Evolutionary conservation across 2,329 filamentous ascomycete species (phyloP).

Genomic region (Pseudocercospora crystallina): DNA sequence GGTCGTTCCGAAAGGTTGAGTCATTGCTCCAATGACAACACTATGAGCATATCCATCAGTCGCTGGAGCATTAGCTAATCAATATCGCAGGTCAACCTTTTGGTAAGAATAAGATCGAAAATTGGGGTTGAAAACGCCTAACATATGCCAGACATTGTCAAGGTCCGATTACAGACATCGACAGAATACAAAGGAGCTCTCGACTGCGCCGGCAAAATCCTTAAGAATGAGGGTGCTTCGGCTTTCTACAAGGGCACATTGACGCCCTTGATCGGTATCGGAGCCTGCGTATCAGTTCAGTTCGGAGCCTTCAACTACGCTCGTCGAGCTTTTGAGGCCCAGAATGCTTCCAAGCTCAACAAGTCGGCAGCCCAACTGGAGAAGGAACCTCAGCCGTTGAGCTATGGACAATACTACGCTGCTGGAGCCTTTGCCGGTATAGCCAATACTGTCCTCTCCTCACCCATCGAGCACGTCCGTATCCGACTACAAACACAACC

Average conservation of each 20-base stretch:
- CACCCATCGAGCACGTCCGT: conserved; percentile 93
- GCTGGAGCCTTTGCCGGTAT: conserved; percentile 90
- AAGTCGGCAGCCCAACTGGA: conserved; percentile 35
- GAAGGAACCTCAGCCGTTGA: conserved; percentile 50
- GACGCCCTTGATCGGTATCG: conserved; percentile 91
- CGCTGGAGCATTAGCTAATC: conserved; percentile 1
- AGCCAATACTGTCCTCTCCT: conserved; percentile 83
- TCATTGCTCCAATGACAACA: neutral
- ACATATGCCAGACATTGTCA: conserved; percentile 73
- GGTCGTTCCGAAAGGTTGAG: no score
- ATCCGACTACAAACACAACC: conserved; percentile 96
- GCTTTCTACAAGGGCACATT: conserved; percentile 99
- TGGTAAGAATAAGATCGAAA: conserved; percentile 46
- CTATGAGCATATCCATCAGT: neutral
- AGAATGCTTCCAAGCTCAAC: conserved; percentile 54
- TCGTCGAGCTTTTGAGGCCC: conserved; percentile 77
- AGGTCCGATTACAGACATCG: conserved; percentile 92
- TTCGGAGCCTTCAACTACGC: conserved; percentile 96
- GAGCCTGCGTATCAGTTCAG: conserved; percentile 92
- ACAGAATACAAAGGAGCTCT: conserved; percentile 77
- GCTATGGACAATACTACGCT: conserved; percentile 83
- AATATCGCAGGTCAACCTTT: conserved; percentile 60
- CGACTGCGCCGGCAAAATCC: conserved; percentile 78
- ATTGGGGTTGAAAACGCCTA: conserved; percentile 10
- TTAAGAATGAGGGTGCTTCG: conserved; percentile 78